These are phyloP conservation scores for Xanthoconium separans DNA, from an alignment of 1,284 basidiomycete genomes.

Conservation along the genomic window DNA sequence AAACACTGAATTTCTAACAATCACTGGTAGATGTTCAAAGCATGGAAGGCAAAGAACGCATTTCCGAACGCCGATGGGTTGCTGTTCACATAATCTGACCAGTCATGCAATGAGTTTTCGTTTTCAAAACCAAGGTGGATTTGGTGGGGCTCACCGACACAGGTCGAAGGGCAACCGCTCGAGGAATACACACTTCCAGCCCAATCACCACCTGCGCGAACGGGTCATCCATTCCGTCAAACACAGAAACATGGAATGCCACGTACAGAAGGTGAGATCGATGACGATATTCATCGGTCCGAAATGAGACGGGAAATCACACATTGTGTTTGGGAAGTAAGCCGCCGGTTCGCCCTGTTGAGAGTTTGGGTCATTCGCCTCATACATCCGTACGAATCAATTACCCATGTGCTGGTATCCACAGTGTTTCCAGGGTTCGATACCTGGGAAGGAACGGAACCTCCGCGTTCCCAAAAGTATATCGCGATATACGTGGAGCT, in stretches of 20 bases:
- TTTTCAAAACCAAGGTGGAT: not conserved
- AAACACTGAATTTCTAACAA: not conserved
- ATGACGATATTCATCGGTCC: constrained; percentile 25
- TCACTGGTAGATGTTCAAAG: constrained; percentile 21
- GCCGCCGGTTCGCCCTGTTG: constrained; percentile 23
- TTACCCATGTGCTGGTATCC: constrained; percentile 26
- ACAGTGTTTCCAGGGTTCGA: constrained; percentile 11
- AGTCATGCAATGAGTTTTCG: not conserved
- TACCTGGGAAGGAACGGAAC: constrained; percentile 19
- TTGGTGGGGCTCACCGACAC: constrained; percentile 28
- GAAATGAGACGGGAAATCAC: constrained; percentile 18
- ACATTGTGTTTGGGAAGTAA: constrained; percentile 19
- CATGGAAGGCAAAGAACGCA: constrained; percentile 30
- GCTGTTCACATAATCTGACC: constrained; percentile 17
- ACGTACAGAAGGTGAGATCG: constrained; percentile 27
- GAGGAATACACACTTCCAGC: constrained; percentile 36
- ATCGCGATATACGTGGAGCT: constrained; percentile 12
- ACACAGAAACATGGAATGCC: not conserved
- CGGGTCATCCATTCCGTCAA: no score
- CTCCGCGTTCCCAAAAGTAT: constrained; percentile 29
- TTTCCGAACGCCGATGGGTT: constrained; percentile 15
- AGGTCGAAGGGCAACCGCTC: constrained; percentile 35
- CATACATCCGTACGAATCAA: not conserved
- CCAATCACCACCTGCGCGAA: constrained; percentile 39
- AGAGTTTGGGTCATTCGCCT: not conserved